Base-by-base conservation (phyloP, 1,284 basidiomycete species). In the Trametes polyzona region DNA sequence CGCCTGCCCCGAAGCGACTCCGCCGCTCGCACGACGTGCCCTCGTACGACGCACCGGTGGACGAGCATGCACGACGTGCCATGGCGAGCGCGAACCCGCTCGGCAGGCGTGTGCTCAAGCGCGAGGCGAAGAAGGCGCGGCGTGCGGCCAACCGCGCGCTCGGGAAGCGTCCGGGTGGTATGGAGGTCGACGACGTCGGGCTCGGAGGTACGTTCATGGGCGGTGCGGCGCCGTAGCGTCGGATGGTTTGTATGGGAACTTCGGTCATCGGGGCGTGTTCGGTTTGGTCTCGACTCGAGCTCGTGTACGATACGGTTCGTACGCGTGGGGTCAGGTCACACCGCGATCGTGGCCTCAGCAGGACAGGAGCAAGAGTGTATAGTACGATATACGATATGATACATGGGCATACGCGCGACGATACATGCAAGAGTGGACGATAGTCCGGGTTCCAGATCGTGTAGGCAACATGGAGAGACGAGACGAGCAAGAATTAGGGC, bases 1-100 rank as follows among this genome's bases (percentile, higher is more conserved):
- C 57, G 19, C 82, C 83, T 14, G 77, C 80, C 50, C 81, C 84
- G 2, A 88, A 88, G 67, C 83, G 86, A n/a, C 75, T 81, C 44
- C 77, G 85, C 61, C 73, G 73, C 33, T 71, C 73, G 30, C 84
- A 80, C 63, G 78, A 82, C 19, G 63, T 84, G 19, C 79, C 81
- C 3, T 71, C 74, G 5, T 80, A 83, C 63, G 73, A 84, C 55
- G 75, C 78, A n/a, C 73, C 67, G 7, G 76, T 74, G 2, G 79
- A 78, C 65, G 65, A 64, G 52, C 59, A 65, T 35, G 63, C 62
- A 76, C 75, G 56, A 47, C 63, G 64, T 56, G 72, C 61, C 63
- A 82, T 81, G 77, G 80, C 77, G 14, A 66, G 65, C 47, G 75
- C 78, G 48, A 87, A 88, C 64, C 85, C 86, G 12, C 65, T 88